Base-by-base conservation (phyloP, 2,329 filamentous ascomycete species). In the Xylaria sp. region DNA sequence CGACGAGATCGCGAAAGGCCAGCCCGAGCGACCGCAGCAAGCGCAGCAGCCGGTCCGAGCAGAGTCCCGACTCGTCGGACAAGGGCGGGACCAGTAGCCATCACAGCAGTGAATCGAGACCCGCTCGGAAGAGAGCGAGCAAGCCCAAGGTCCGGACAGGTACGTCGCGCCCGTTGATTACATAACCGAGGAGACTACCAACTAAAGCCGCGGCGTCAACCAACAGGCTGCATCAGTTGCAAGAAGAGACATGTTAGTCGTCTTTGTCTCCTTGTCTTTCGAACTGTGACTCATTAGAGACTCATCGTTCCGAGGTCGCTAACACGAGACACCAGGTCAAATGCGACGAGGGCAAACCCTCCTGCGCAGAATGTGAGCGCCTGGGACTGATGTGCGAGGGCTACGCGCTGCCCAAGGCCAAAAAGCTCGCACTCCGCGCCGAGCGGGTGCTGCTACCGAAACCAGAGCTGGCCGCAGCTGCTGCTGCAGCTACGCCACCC, bases 271-370 rank as follows among this genome's bases (percentile, higher is more conserved):
- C 19, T 6, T 18, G n/a, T 26, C 18, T 9, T 21, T 19, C 42
- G 1, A 7, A 2, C 48, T 41, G 17, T 22, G 18, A 4, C 17
- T 7, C 29, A 34, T 13, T 6, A 3, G 2, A 9, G 9, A 37
- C n/a, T 45, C 16, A 9, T 37, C 20, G 39, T 24, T 11, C 34
- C 40, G 29, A 26, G 4, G 39, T 42, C 20, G 26, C 52, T 59
- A 17, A 61, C 59, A 26, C 18, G 13, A 34, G 26, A 16, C 11
- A 39, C 20, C 45, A 63, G 58, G 61, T 63, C 3, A 66, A 66
- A 62, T 66, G 63, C 42, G 69, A 70, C 47, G 69, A 71, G 50
- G 59, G 56, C 22, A 69, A 68, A 48, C 66, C 67, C 1, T 56
- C 57, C 7, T 71, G 69, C 48, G 48, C 48, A n/a, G 63, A 65